Evolutionary conservation across 108 stramenopile genomes (phyloP), one percentile per base, ranked within the genome.

Genomic region (Cyclostephanos invisitatus): DNA sequence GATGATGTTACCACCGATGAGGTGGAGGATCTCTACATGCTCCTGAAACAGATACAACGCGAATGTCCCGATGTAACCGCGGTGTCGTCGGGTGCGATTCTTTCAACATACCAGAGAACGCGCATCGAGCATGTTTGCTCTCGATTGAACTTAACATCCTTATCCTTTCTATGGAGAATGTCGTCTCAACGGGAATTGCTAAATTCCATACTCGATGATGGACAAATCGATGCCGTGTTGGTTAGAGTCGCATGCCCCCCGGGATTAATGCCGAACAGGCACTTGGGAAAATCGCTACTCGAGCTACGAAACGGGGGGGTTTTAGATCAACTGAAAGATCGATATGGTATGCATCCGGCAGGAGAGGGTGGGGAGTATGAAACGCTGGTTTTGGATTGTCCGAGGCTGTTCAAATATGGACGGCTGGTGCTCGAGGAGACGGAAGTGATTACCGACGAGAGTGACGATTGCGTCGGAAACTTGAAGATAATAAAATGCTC

Each of bases 311-410:
- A 81, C 54, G 35, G 58, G 15, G 90, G 90, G 12, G 10, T 85
- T 20, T 77, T 89, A 37, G 62, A 84, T 29, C 68, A 69, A 20
- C 72, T 98, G 64, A 71, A 98, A 55, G 75, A 91, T 12, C 84
- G 74, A 36, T 98, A 82, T 77, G 97, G 92, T 24, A 94, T 99
- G 69, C 93, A 98, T 79, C 82, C 96, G 1, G 96, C 93, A 29
- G 99, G 99, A 20, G 99, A 99, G 66, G 99, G 98, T 9, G 99
- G 98, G 5, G 99, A 99, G 83, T 99, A 98, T 83, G 99, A 99
- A 81, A 95, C 96, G 0, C 69, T 99, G 27, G 95, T 96, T 17
- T 50, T 97, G 53, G 97, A 98, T 85, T 95, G 89, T 68, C 91
- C 94, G 3, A 46, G 65, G 10, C 86, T 98, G 50, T 75, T 78